A percentile compares a stretch with the other conserved stretches of the same genome.
phyloP scores from a whole-genome alignment of 768 basidiomycete species.

The Naganishia onofrii region DNA sequence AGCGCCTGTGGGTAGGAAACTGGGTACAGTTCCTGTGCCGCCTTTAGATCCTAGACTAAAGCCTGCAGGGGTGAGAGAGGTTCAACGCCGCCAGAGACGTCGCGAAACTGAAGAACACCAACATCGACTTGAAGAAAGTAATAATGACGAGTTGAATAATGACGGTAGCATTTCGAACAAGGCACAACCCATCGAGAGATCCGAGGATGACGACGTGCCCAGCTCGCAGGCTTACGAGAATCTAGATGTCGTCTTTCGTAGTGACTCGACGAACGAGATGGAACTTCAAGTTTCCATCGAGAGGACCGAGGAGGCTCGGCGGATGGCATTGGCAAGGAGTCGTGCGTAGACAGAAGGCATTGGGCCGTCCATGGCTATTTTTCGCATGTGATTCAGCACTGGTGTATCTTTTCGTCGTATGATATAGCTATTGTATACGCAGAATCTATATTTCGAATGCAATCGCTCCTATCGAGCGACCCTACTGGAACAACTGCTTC shows the following conservation, averaged over 20 bases:
- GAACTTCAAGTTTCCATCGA: not conserved
- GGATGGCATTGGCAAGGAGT: not conserved
- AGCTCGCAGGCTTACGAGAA: constrained; percentile 18
- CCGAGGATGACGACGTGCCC: not conserved
- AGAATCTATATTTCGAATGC: too few species aligned
- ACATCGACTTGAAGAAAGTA: not conserved
- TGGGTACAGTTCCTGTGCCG: constrained; percentile 6
- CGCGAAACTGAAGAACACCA: not conserved
- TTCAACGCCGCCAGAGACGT: not conserved
- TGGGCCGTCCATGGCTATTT: too few species aligned
- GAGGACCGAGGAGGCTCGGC: not conserved
- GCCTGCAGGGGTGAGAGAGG: constrained; percentile 8
- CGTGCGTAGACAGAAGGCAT: not conserved
- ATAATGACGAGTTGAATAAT: not conserved
- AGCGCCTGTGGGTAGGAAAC: not conserved
- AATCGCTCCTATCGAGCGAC: too few species aligned
- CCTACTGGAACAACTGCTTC: too few species aligned
- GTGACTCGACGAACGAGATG: constrained; percentile 8
- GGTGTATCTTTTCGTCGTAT: too few species aligned
- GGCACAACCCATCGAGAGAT: not conserved
- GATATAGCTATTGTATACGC: too few species aligned
- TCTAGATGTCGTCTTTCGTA: not conserved
- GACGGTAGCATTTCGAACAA: not conserved
- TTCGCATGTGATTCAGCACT: too few species aligned
- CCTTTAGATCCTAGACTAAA: constrained; percentile 18